These are phyloP conservation scores for Boehmeria nivea DNA, from an alignment of 306 rosid genomes.

Conservation along the genomic window DNA sequence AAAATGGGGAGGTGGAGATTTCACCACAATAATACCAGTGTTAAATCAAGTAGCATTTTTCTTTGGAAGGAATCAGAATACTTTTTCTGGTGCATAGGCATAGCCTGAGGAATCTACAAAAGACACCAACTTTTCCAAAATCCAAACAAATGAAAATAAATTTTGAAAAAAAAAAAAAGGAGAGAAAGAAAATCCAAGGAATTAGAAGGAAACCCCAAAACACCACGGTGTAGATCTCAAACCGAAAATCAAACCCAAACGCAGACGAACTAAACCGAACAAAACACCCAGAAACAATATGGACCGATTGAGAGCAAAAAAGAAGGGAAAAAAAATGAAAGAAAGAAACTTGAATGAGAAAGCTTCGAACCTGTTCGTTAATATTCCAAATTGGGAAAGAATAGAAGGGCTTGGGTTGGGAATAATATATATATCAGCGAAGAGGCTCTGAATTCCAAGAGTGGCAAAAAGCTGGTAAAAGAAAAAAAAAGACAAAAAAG, in stretches of 20 bases:
- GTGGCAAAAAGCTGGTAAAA: neutral
- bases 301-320: too few relatives aligned
- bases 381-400: conserved; percentile 41
- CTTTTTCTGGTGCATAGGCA: conserved; percentile 23
- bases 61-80: conserved; percentile 72
- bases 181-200: conserved; percentile 10
- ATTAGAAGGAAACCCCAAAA: conserved; percentile 15
- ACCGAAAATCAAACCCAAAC: conserved; percentile 23
- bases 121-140: conserved; percentile 45
- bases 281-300: too few relatives aligned
- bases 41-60: conserved; percentile 57
- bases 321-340: conserved; percentile 12
- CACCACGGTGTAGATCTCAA: too few relatives aligned
- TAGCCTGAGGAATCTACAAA: conserved; percentile 59
- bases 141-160: conserved; percentile 31
- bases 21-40: conserved; percentile 38
- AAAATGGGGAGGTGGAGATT: conserved; percentile 45
- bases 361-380: too few relatives aligned
- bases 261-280: conserved; percentile 8
- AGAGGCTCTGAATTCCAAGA: conserved; percentile 33
- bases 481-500: conserved; percentile 8
- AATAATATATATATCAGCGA: neutral
- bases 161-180: conserved; percentile 24
- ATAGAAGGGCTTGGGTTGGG: neutral
- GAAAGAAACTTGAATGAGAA: too few relatives aligned